Conservation (phyloP, 2,329 filamentous ascomycete species). For the Xenosphaeropsis pyriputrescens region DNA sequence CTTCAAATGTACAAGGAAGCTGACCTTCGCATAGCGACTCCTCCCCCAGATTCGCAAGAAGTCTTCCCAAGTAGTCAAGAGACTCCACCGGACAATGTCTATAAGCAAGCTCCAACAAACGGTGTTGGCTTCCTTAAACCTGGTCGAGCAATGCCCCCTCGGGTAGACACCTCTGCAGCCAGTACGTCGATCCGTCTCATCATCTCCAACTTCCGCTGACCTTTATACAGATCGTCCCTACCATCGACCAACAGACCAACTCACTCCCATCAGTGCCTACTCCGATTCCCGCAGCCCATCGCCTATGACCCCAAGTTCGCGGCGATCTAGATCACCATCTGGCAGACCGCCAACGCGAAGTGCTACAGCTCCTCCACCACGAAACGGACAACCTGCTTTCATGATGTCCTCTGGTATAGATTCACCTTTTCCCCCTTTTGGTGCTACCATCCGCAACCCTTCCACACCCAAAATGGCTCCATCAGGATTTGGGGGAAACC, state of each 20-base stretch:
- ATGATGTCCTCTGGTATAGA: constrained; percentile 27
- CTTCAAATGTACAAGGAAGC: too few species aligned
- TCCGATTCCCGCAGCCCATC: constrained; percentile 46
- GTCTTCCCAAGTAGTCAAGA: constrained; percentile 9
- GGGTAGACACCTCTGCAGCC: constrained; percentile 35
- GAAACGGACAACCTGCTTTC: constrained; percentile 27
- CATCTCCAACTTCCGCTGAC: too few species aligned
- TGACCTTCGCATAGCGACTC: constrained; percentile 9
- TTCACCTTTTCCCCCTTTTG: constrained; percentile 35
- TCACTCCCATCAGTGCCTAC: constrained; percentile 48
- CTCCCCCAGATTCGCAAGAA: constrained; percentile 12
- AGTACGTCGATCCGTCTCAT: constrained; percentile 23
- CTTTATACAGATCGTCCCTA: constrained; percentile 33
- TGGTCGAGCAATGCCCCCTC: constrained; percentile 25
- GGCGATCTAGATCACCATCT: constrained; percentile 23
- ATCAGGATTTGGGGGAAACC: constrained; percentile 2
- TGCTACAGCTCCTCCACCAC: constrained; percentile 21
- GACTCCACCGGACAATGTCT: constrained; percentile 10
- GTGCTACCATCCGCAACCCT: background rate
- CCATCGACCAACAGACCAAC: constrained; percentile 32
- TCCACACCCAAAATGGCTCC: background rate
- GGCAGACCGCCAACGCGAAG: constrained; percentile 18
- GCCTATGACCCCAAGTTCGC: constrained; percentile 39
- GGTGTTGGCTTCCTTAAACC: constrained; percentile 19
- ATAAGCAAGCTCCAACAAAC: constrained; percentile 9